Evolutionary conservation across 2,329 filamentous ascomycete genomes (phyloP), one percentile per base, ranked within the genome.

Genomic region (Phialophora verrucosa): DNA sequence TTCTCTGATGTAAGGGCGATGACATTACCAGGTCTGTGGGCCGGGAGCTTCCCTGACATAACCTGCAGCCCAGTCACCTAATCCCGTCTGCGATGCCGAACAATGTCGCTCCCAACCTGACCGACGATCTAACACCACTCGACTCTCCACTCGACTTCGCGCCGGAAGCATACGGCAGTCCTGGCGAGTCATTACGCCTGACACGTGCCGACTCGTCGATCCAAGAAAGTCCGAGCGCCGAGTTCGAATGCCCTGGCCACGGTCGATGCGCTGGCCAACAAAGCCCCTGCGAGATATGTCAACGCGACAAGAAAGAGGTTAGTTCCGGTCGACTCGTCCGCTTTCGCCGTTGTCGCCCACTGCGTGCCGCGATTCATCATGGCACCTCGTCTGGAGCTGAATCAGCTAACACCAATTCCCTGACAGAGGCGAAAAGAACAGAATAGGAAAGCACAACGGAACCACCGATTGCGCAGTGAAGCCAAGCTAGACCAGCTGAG

Each of bases 391-490:
- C n/a, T 14, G 32, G 17, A 25, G 27, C 20, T 61, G 44, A 61
- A 10, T 53, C 31, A 50, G 57, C 65, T 65, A 31, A 63, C 47
- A 35, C 38, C 7, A n/a, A 14, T n/a, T 31, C 17, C 11, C 49
- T 3, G 31, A 32, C 51, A 69, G 67, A 66, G 59, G 58, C 27
- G 67, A 31, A 69, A 67, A 58, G 67, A 66, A 50, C 67, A 69
- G 51, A 69, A 69, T 29, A 61, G 67, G 20, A 66, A 69, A 55
- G 67, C 67, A 56, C 67, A 69, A 56, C 61, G 67, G 20, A 69
- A 69, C 35, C 67, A 69, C 56, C 67, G 67, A 54, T 29, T 66
- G 53, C 67, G 67, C 47, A 67, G 64, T 23, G 67, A 69, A 42
- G 62, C 61, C n/a, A 67, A 66, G 49, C 47, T 69, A 11, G 67